Conservation (phyloP, 352 stramenopile species). For the Aphanomyces invadans region DNA sequence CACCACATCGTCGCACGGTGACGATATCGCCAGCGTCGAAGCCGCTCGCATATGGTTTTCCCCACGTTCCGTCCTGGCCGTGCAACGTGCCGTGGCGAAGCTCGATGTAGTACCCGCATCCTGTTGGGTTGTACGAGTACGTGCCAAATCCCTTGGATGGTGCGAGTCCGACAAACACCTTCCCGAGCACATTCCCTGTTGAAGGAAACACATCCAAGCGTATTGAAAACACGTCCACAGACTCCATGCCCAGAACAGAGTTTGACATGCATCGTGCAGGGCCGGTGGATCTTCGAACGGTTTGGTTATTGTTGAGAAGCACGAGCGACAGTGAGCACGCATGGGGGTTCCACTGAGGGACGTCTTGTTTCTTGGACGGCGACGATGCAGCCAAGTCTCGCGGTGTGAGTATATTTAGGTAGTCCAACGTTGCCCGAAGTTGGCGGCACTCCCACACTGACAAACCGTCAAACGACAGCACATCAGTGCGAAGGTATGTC, state of each 20-base stretch:
- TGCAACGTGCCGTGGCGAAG: slow-evolving; percentile 2
- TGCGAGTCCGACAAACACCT: slow-evolving; percentile 12
- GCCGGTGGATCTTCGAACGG: neutral
- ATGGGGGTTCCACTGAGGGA: neutral
- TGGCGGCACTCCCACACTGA: neutral
- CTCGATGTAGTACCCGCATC: slow-evolving; percentile 15
- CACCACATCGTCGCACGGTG: neutral
- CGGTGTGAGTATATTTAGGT: slow-evolving; percentile 18
- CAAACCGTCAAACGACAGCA: slow-evolving; percentile 22
- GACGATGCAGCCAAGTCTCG: too few species aligned
- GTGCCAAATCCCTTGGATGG: slow-evolving; percentile 10
- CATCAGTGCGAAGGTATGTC: slow-evolving; percentile 18
- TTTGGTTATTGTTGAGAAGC: neutral
- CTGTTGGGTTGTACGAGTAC: slow-evolving; percentile 13
- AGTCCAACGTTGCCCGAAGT: slow-evolving; percentile 15
- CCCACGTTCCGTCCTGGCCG: neutral
- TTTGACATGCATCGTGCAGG: neutral
- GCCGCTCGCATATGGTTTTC: neutral
- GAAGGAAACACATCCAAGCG: slow-evolving; percentile 3
- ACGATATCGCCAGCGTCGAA: slow-evolving; percentile 6
- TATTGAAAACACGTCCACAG: neutral
- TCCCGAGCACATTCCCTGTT: slow-evolving; percentile 2
- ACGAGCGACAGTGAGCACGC: neutral
- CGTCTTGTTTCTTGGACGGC: neutral
- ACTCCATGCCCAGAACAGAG: neutral